Base-by-base conservation (phyloP, 176 grass and related monocot species). In the Oryza brachyantha region DNA sequence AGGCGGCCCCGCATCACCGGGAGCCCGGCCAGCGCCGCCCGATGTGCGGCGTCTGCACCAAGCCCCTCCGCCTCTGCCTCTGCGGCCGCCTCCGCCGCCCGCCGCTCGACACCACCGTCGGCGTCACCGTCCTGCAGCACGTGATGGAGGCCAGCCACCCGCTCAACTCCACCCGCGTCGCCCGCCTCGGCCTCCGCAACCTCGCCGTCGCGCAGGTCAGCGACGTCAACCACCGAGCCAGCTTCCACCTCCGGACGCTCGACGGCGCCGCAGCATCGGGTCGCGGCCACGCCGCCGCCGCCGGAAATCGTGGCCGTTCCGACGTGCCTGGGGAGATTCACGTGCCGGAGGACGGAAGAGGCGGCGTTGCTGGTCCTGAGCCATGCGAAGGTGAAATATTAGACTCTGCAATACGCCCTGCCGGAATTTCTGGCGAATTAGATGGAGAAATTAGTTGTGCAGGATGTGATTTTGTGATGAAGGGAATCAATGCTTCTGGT, bases 101-200 rank as follows among this genome's bases (percentile, higher is more conserved):
- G 19, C 94, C 89, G 59, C 83, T 92, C 34, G 85, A 92, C 59
- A 97, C 73, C 42, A 60, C 87, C 27, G 80, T 94, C 79, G 80
- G 85, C 55, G 87, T 97, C 58, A 92, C 94, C 59, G 80, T 97
- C 7, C 89, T 97, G 54, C 94, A 92, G 83, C 94, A 97, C 82
- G 73, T 74, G 2, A 86, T 85, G 87, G 94, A 97, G 83, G 82
- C 50, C 52, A 70, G 84, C 25, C 94, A 97, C 64, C 94, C 91
- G 6, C 94, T 97, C 42, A 97, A 93, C 78, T 97, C 94, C 37
- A 90, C 81, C 27, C 88, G 91, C 2, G 72, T 97, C 35, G 94
- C 87, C n/a, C 84, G 89, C 71, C 79, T 97, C 36, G 91, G 94
- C 22, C 86, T 94, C 58, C 88, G 80, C 72, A 97, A 97, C 57